A percentile compares a stretch with the other conserved stretches of the same genome.
These are phyloP conservation scores for Phytophthora aleatoria DNA, from an alignment of 352 stramenopile species.

Conservation along the genomic window DNA sequence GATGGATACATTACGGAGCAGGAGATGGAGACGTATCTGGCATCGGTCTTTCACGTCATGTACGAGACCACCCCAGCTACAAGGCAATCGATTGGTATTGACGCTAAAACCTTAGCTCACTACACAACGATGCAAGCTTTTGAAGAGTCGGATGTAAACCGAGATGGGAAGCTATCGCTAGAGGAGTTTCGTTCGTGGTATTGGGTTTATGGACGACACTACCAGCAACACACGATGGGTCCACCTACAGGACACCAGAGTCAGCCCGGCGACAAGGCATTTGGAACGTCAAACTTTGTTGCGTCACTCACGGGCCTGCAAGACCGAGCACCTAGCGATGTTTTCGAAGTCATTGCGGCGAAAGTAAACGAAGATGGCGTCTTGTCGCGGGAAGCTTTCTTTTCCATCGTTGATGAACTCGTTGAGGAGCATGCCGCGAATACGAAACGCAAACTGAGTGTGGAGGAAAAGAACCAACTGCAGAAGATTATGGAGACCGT, in stretches of 20 bases:
- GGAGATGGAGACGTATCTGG: conserved; percentile 85
- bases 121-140: conserved; percentile 88
- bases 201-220: conserved; percentile 31
- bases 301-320: conserved; percentile 62
- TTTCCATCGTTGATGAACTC: conserved; percentile 73
- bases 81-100: conserved; percentile 51
- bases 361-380: conserved; percentile 87
- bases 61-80: conserved; percentile 46
- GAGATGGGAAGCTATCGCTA: conserved; percentile 73
- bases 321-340: conserved; percentile 54
- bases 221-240: conserved; percentile 20
- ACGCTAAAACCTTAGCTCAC: conserved; percentile 58
- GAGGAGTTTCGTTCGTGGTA: conserved; percentile 89
- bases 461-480: conserved; percentile 44
- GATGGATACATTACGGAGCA: conserved; percentile 84
- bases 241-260: conserved; percentile 1
- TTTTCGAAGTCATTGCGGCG: conserved; percentile 85
- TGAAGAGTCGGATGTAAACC: conserved; percentile 85
- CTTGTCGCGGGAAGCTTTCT: conserved; percentile 66
- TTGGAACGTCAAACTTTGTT: conserved; percentile 65
- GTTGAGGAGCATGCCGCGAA: conserved; percentile 38
- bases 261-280: conserved; percentile 23
- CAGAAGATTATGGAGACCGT: conserved; percentile 62
- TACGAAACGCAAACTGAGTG: conserved; percentile 30
- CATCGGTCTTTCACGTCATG: conserved; percentile 75